Conservation (phyloP, 208 protist species). For the Crithidia bombi region DNA sequence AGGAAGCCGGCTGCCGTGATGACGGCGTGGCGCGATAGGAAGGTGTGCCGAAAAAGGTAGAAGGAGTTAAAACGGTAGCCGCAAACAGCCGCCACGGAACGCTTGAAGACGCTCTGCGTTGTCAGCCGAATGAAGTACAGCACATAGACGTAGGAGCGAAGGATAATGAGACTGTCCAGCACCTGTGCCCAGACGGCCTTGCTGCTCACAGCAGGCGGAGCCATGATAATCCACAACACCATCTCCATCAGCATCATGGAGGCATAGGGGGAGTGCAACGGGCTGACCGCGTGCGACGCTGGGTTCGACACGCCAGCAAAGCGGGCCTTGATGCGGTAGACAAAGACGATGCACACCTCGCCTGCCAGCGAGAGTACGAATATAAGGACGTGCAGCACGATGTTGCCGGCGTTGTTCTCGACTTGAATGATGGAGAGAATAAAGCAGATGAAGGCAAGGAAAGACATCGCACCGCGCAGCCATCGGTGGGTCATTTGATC, state of each 20-base stretch:
- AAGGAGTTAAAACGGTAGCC: constrained; percentile 48
- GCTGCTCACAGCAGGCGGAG: constrained; percentile 46
- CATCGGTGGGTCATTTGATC: constrained; percentile 42
- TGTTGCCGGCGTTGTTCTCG: constrained; percentile 32
- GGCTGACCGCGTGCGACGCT: constrained; percentile 33
- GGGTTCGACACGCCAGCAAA: constrained; percentile 61
- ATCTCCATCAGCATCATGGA: constrained; percentile 55
- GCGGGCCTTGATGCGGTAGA: constrained; percentile 63
- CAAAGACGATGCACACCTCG: constrained; percentile 50
- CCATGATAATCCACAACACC: constrained; percentile 72
- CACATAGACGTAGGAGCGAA: constrained; percentile 74
- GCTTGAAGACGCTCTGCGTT: constrained; percentile 48
- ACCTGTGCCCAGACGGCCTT: constrained; percentile 30
- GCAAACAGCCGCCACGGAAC: constrained; percentile 51
- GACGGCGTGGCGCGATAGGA: constrained; percentile 33
- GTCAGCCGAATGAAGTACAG: constrained; percentile 50
- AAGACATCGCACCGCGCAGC: constrained; percentile 61
- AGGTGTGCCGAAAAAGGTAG: constrained; percentile 43
- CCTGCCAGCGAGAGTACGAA: constrained; percentile 53
- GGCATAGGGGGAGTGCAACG: constrained; percentile 61
- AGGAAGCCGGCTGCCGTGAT: constrained; percentile 32
- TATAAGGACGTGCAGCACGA: constrained; percentile 54
- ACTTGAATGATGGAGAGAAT: constrained; percentile 58
- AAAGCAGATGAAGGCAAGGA: constrained; percentile 55
- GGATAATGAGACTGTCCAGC: constrained; percentile 59